phyloP scores from a whole-genome alignment of 495 filamentous ascomycete genomes.

The Penicillium macrosclerotiorum region DNA sequence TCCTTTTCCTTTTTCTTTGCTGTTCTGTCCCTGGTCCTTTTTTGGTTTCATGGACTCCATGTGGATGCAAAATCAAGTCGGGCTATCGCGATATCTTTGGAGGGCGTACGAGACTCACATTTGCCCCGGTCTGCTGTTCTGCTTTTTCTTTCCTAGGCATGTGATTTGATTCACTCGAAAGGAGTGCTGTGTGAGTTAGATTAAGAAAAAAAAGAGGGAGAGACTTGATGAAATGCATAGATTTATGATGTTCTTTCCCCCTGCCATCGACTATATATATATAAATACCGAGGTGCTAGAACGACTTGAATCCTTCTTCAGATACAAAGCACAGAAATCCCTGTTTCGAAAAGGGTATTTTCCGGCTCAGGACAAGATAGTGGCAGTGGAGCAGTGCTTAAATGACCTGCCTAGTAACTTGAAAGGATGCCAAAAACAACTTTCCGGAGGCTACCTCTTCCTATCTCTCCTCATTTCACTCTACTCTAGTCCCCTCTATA shows the following conservation, averaged over 20 bases:
- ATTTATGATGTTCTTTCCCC: constrained; percentile 18
- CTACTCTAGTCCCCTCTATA: too few species aligned
- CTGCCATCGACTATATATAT: constrained; percentile 7
- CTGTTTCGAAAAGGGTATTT: too few species aligned
- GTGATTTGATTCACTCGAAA: constrained; percentile 16
- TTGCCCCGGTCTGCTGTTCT: constrained; percentile 24
- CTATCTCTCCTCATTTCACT: too few species aligned
- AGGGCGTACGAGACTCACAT: constrained; percentile 27
- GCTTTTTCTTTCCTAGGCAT: constrained; percentile 12
- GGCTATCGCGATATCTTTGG: constrained; percentile 35
- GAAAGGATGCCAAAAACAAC: too few species aligned
- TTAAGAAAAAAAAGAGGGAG: constrained; percentile 24
- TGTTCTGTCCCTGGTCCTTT: constrained; percentile 19
- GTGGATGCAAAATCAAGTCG: constrained; percentile 28
- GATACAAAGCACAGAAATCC: too few species aligned
- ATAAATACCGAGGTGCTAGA: background rate
- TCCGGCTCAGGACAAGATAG: too few species aligned
- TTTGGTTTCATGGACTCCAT: constrained; percentile 17
- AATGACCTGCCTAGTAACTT: too few species aligned
- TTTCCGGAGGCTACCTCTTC: too few species aligned
- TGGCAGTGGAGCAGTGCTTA: too few species aligned
- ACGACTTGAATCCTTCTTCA: too few species aligned
- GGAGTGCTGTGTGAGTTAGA: constrained; percentile 25
- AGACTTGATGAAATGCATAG: constrained; percentile 35
- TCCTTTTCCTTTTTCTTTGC: constrained; percentile 24